Evolutionary conservation across 768 basidiomycete genomes (phyloP).

Genomic region (Podaxis rugospora): DNA sequence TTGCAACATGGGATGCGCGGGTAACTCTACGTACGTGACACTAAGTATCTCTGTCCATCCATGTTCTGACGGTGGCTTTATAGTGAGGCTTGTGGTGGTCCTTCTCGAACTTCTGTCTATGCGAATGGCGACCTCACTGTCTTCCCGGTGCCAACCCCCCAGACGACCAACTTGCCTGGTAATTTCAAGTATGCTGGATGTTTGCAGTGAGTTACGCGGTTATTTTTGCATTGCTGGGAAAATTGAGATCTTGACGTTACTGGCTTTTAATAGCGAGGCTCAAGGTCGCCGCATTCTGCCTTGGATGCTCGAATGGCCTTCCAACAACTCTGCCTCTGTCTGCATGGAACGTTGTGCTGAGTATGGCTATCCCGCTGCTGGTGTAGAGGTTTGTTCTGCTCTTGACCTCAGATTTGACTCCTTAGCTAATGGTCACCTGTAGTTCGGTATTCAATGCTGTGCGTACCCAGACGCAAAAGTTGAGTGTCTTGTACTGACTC

Average conservation of each 20-base stretch:
- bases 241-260: not conserved
- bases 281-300: constrained; percentile 47
- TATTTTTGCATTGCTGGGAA: not conserved
- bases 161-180: constrained; percentile 56
- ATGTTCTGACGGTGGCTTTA: not conserved
- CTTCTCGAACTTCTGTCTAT: constrained; percentile 70
- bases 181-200: constrained; percentile 67
- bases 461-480: constrained; percentile 21
- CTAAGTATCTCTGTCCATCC: not conserved
- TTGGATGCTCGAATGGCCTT: constrained; percentile 51
- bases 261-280: constrained; percentile 38
- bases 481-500: not conserved
- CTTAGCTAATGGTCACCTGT: not conserved
- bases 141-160: constrained; percentile 53
- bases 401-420: not conserved
- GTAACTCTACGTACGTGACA: constrained; percentile 54
- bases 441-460: constrained; percentile 75
- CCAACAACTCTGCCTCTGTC: constrained; percentile 58
- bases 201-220: constrained; percentile 40
- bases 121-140: constrained; percentile 44
- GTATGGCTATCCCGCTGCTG: constrained; percentile 70
- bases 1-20: constrained; percentile 75
- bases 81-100: constrained; percentile 71
- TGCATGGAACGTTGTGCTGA: constrained; percentile 68
- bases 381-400: constrained; percentile 41